A percentile compares a stretch with the other conserved stretches of the same genome.
Conservation (phyloP, 2,329 filamentous ascomycete species). For the Cyphellophora europaea region DNA sequence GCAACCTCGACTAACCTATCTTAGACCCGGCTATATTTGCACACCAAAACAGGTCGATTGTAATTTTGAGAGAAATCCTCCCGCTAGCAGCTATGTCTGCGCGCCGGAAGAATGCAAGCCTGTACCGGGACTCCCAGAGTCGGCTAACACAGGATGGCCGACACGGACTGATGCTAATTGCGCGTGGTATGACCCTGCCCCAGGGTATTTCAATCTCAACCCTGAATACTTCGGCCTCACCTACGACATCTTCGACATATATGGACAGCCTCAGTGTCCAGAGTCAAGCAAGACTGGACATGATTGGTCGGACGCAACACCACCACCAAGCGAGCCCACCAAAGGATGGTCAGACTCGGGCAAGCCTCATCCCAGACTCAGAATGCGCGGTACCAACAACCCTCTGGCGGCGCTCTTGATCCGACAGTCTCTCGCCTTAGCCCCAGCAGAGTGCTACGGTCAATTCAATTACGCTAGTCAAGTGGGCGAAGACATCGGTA, state of each 20-base stretch:
- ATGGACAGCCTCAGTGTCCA: conserved; percentile 10
- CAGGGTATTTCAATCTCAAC: conserved; percentile 54
- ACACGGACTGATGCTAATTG: conserved; percentile 7
- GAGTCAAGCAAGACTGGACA: conserved; percentile 2
- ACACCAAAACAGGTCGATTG: conserved; percentile 29
- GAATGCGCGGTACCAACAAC: conserved; percentile 3
- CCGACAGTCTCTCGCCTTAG: conserved; percentile 5
- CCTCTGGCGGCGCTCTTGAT: conserved; percentile 6
- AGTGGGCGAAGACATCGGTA: conserved; percentile 2
- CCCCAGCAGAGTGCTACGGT: conserved; percentile 7
- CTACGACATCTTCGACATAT: conserved; percentile 48
- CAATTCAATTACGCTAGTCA: conserved; percentile 7
- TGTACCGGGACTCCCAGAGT: conserved; percentile 19
- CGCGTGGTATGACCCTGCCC: conserved; percentile 11
- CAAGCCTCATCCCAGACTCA: conserved; percentile 1
- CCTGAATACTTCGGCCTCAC: conserved; percentile 53
- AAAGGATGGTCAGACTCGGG: too few species aligned
- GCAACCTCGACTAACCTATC: background rate
- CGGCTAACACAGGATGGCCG: conserved; percentile 9
- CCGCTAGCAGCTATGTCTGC: conserved; percentile 29
- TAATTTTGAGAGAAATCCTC: conserved; percentile 30
- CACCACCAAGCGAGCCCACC: too few species aligned
- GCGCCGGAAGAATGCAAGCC: conserved; percentile 29
- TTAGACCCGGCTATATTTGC: conserved; percentile 31
- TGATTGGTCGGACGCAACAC: conserved; percentile 4